Conservation (phyloP, 345 rosid genomes). For the Eucalyptus erythrocorys region DNA sequence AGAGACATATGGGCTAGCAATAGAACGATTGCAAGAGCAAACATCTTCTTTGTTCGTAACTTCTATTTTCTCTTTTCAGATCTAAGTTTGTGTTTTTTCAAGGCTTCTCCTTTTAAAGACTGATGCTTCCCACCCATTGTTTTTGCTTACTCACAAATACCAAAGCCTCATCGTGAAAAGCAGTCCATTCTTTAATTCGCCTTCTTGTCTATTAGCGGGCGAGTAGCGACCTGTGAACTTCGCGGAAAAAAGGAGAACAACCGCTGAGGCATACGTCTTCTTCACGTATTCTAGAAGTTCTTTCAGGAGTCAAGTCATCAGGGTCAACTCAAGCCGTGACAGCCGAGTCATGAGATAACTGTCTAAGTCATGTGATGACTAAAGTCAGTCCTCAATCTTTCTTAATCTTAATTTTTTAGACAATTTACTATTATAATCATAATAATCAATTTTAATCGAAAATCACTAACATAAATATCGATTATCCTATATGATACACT, state of each 20-base stretch:
- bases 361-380: no score
- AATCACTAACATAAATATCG: fast-evolving
- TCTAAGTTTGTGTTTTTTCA: neutral
- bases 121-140: neutral
- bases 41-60: neutral
- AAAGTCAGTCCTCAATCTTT: neutral
- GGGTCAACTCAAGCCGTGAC: neutral
- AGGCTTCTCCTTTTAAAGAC: neutral
- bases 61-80: neutral
- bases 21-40: neutral
- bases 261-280: neutral
- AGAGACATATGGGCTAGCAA: neutral
- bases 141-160: neutral
- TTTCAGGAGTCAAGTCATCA: neutral
- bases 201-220: no score
- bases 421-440: neutral
- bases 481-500: no score
- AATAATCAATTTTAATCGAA: no score
- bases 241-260: neutral
- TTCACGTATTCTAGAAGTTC: neutral
- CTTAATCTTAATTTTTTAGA: neutral
- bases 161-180: neutral
- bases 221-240: no score
- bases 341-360: no score
- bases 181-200: neutral